phyloP scores from a whole-genome alignment of 306 rosid species.

The Nissolia schottii region DNA sequence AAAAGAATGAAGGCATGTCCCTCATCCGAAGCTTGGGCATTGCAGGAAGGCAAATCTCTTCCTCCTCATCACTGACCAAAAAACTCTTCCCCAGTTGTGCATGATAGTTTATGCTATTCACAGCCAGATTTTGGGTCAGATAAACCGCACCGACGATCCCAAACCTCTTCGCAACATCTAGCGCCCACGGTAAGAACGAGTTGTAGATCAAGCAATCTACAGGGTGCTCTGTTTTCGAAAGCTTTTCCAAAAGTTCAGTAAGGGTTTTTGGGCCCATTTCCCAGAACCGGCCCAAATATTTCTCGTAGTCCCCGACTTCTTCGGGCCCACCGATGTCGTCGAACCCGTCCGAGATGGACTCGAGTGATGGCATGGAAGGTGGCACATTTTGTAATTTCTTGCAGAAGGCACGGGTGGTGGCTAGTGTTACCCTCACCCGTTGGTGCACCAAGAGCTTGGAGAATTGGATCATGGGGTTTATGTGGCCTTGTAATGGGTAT shows the following conservation, averaged over 20 bases:
- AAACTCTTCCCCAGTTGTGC: slow-evolving; percentile 18
- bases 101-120: slow-evolving; percentile 25
- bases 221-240: not conserved
- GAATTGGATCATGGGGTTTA: slow-evolving; percentile 38
- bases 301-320: not conserved
- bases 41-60: slow-evolving; percentile 14
- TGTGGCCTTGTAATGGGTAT: slow-evolving; percentile 33
- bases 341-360: slow-evolving; percentile 43
- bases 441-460: slow-evolving; percentile 21
- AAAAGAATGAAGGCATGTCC: slow-evolving; percentile 41
- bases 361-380: slow-evolving; percentile 1
- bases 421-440: slow-evolving; percentile 32
- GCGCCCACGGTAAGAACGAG: slow-evolving; percentile 37
- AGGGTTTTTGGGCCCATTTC: slow-evolving; percentile 19
- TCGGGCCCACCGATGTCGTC: not conserved
- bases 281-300: slow-evolving; percentile 5
- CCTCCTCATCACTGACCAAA: not conserved
- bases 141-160: slow-evolving; percentile 23
- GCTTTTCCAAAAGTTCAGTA: slow-evolving; percentile 16
- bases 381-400: not conserved
- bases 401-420: slow-evolving; percentile 4
- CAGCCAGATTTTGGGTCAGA: slow-evolving; percentile 35
- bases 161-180: slow-evolving; percentile 36
- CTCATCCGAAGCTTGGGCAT: slow-evolving; percentile 12
- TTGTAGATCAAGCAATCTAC: slow-evolving; percentile 37